A percentile compares a stretch with the other conserved stretches of the same genome.
phyloP scores from a whole-genome alignment of 2,329 filamentous ascomycete species.

The Trichophyton benhamiae region DNA sequence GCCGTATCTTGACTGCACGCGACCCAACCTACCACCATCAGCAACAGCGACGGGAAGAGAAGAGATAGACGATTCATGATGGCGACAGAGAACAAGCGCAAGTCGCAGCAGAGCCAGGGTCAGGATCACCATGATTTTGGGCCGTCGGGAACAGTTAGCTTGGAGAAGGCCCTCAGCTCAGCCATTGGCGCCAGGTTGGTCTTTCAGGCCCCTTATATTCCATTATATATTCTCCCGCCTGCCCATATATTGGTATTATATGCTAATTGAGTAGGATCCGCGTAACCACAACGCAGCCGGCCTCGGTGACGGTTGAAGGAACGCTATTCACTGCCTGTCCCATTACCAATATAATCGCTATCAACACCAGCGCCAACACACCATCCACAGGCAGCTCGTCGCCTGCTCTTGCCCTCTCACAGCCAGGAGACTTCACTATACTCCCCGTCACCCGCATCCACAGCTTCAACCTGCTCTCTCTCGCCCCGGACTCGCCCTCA shows the following conservation, averaged over 20 bases:
- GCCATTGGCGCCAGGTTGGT: slow-evolving; percentile 51
- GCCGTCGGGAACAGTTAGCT: slow-evolving; percentile 36
- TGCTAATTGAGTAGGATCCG: slow-evolving; percentile 37
- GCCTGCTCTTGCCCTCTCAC: slow-evolving; percentile 22
- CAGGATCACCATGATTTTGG: slow-evolving; percentile 25
- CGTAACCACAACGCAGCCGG: slow-evolving; percentile 42
- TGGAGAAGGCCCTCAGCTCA: slow-evolving; percentile 45
- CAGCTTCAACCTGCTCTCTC: slow-evolving; percentile 41
- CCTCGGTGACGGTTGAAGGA: slow-evolving; percentile 45
- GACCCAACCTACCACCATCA: background rate
- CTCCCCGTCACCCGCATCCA: slow-evolving; percentile 49
- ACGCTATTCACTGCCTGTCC: slow-evolving; percentile 51
- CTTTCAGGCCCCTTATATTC: background rate
- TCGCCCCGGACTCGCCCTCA: slow-evolving; percentile 3
- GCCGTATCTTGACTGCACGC: too few species aligned
- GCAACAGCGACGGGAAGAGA: too few species aligned
- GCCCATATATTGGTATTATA: background rate
- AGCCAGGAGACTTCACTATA: slow-evolving; percentile 47
- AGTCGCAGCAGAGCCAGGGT: slow-evolving; percentile 39
- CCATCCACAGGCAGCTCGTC: slow-evolving; percentile 17
- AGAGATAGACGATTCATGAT: slow-evolving; percentile 5
- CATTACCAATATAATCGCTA: slow-evolving; percentile 48
- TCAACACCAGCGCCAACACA: slow-evolving; percentile 46
- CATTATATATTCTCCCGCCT: background rate
- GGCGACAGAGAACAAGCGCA: slow-evolving; percentile 45